These are phyloP conservation scores for Starmerella etchellsii DNA, from an alignment of 805 yeast species.

Conservation along the genomic window DNA sequence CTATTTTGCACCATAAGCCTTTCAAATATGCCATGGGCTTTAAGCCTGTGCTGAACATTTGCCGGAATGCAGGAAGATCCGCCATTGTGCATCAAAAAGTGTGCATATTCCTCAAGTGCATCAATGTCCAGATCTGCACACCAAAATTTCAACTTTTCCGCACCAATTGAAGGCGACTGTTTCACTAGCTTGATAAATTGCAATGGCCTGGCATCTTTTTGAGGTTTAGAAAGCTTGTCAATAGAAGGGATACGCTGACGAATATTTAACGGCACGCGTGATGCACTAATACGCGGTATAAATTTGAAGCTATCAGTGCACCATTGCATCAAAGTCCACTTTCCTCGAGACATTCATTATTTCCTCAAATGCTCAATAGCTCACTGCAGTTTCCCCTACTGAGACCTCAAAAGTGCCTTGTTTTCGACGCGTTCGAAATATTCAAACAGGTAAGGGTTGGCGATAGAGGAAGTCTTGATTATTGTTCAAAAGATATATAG, in stretches of 20 bases:
- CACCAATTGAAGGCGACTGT: neutral
- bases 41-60: neutral
- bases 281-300: neutral
- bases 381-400: no score
- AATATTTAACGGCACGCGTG: neutral
- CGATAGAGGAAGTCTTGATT: no score
- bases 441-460: neutral
- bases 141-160: neutral
- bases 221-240: slow-evolving; percentile 4
- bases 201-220: slow-evolving; percentile 4
- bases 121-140: neutral
- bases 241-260: slow-evolving; percentile 10
- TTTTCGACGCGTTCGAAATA: no score
- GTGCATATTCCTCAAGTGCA: slow-evolving; percentile 3
- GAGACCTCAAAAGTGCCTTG: no score
- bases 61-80: neutral
- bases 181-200: neutral
- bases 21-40: neutral
- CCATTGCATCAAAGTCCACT: slow-evolving; percentile 13
- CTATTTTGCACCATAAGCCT: no score
- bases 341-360: slow-evolving; percentile 5
- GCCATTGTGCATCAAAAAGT: neutral
- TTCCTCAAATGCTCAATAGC: no score
- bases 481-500: no score
- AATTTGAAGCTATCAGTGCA: slow-evolving; percentile 1